A percentile compares a stretch with the other conserved stretches of the same genome.
Conservation (phyloP, 148 eudicot genomes). For the Chenopodium berlandieri region DNA sequence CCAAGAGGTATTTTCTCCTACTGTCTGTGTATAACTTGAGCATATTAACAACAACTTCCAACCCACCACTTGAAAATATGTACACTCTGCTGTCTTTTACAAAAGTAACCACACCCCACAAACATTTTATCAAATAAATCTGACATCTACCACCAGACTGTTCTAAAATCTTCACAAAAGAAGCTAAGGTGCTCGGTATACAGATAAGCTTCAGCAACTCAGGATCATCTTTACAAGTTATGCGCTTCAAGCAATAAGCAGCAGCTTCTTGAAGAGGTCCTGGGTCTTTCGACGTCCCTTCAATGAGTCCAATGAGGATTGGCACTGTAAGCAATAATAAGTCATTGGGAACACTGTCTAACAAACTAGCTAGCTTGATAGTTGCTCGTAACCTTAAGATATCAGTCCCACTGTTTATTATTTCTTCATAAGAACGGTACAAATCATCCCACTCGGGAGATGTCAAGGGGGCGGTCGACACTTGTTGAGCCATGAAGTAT, state of each 20-base stretch:
- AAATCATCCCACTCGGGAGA: slow-evolving; percentile 44
- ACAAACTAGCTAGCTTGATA: slow-evolving; percentile 35
- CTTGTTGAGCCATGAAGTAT: slow-evolving; percentile 25
- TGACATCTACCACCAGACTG: slow-evolving; percentile 33
- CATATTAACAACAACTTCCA: slow-evolving; percentile 36
- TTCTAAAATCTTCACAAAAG: slow-evolving; percentile 38
- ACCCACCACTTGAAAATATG: slow-evolving; percentile 38
- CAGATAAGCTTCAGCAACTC: slow-evolving; percentile 38
- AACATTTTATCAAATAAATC: slow-evolving; percentile 42
- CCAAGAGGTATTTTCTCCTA: slow-evolving; percentile 35
- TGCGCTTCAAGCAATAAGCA: slow-evolving; percentile 44
- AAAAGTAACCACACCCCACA: slow-evolving; percentile 43
- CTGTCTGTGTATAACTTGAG: slow-evolving; percentile 29
- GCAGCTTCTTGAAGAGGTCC: slow-evolving; percentile 35
- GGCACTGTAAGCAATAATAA: slow-evolving; percentile 36
- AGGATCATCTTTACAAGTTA: slow-evolving; percentile 43
- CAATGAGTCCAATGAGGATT: slow-evolving; percentile 35
- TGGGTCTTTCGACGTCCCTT: slow-evolving; percentile 4
- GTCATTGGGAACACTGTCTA: slow-evolving; percentile 40
- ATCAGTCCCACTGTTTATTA: slow-evolving; percentile 32
- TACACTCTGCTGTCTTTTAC: slow-evolving; percentile 32
- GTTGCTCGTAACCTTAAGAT: slow-evolving; percentile 31
- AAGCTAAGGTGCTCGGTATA: slow-evolving; percentile 38
- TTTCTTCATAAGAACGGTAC: slow-evolving; percentile 31
- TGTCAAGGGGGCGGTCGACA: slow-evolving; percentile 17